These are phyloP conservation scores for Candida silvatica DNA, from an alignment of 805 yeast genomes.

Conservation along the genomic window DNA sequence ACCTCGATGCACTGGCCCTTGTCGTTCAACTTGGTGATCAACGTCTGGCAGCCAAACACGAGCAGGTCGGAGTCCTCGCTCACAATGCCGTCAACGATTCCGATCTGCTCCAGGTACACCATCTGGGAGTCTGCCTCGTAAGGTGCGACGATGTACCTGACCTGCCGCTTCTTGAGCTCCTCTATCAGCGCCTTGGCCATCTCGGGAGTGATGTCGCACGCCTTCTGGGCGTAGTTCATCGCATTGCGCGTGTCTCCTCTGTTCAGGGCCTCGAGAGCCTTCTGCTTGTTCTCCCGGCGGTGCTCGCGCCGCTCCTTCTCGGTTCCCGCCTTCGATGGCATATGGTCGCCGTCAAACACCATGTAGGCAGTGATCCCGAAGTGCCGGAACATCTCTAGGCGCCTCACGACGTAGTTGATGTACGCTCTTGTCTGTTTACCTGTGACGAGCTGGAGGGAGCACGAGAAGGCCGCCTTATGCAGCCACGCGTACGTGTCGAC, in stretches of 20 bases:
- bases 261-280: slow-evolving; percentile 43
- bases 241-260: slow-evolving; percentile 56
- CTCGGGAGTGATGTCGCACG: slow-evolving; percentile 80
- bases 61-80: slow-evolving; percentile 93
- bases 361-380: slow-evolving; percentile 74
- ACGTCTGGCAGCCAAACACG: slow-evolving; percentile 70
- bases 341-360: slow-evolving; percentile 88
- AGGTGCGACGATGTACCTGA: slow-evolving; percentile 87
- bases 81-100: slow-evolving; percentile 74
- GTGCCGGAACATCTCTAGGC: slow-evolving; percentile 54
- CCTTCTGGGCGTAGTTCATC: slow-evolving; percentile 59
- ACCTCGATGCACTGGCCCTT: slow-evolving; percentile 63
- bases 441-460: slow-evolving; percentile 75
- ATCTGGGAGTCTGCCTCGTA: slow-evolving; percentile 97
- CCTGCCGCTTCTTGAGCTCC: slow-evolving; percentile 45
- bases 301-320: slow-evolving; percentile 52
- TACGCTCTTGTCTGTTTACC: slow-evolving; percentile 66
- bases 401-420: slow-evolving; percentile 58
- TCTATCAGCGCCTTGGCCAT: slow-evolving; percentile 87
- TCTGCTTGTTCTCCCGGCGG: slow-evolving; percentile 48
- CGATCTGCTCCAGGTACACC: slow-evolving; percentile 75
- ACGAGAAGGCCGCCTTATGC: slow-evolving; percentile 74
- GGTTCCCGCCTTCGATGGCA: slow-evolving; percentile 72
- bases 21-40: slow-evolving; percentile 79
- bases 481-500: slow-evolving; percentile 98